These are phyloP conservation scores for Sanguinoderma infundibulare DNA, from an alignment of 1,284 basidiomycete species.

Conservation along the genomic window DNA sequence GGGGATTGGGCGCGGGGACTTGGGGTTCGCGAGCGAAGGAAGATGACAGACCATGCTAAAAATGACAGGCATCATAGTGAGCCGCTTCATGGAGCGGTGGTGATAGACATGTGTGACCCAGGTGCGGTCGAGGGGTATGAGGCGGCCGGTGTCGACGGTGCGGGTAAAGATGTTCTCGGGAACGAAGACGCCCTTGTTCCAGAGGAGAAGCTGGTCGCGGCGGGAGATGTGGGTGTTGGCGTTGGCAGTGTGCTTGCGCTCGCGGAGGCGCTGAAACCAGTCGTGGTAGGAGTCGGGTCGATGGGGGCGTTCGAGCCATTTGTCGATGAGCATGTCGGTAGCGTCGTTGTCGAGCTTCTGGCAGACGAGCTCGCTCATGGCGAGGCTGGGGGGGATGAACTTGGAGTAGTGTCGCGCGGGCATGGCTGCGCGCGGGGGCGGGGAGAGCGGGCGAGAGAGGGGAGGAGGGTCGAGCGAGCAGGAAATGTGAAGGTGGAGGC, in stretches of 20 bases:
- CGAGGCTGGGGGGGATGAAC: conserved; percentile 64
- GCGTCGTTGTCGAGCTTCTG: conserved; percentile 75
- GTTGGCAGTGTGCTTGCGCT: conserved; percentile 54
- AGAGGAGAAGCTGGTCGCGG: conserved; percentile 63
- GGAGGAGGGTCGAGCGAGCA: background rate
- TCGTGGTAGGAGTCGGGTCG: conserved; percentile 73
- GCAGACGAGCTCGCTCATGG: conserved; percentile 76
- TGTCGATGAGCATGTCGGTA: conserved; percentile 77
- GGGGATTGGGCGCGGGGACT: background rate
- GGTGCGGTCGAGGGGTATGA: conserved; percentile 76
- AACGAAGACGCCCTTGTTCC: conserved; percentile 77
- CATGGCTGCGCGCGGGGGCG: conserved; percentile 17
- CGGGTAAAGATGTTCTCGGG: conserved; percentile 78
- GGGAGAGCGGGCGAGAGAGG: conserved; percentile 4
- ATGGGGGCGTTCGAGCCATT: conserved; percentile 69
- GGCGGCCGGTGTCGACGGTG: conserved; percentile 72
- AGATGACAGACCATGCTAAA: conserved; percentile 66
- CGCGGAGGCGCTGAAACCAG: conserved; percentile 71
- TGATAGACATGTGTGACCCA: conserved; percentile 81
- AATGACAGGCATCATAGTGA: conserved; percentile 78
- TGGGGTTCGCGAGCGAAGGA: background rate
- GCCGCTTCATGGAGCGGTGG: conserved; percentile 70
- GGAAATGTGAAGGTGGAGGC: conserved; percentile 13
- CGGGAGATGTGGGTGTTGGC: conserved; percentile 42
- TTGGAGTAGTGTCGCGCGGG: conserved; percentile 57